phyloP scores from a whole-genome alignment of 2,329 filamentous ascomycete species.

The Polytolypa hystricis region DNA sequence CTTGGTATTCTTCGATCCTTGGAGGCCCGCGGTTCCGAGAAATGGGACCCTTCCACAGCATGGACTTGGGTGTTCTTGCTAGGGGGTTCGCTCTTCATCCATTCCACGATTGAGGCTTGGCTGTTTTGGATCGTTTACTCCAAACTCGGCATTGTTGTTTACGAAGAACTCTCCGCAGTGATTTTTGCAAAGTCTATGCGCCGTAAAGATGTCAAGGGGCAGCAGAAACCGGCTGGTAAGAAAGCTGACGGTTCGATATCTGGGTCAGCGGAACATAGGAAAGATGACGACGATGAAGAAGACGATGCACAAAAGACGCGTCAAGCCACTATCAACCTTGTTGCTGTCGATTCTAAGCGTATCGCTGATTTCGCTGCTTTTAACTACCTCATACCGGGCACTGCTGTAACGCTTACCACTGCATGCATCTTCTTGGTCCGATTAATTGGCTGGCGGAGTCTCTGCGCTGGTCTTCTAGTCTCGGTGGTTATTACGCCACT shows the following conservation, averaged over 20 bases:
- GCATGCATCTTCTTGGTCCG: slow-evolving; percentile 56
- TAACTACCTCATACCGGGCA: slow-evolving; percentile 54
- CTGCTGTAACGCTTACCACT: slow-evolving; percentile 51
- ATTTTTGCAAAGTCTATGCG: slow-evolving; percentile 69
- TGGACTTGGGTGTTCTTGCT: slow-evolving; percentile 61
- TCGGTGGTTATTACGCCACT: slow-evolving; percentile 56
- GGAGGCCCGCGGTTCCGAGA: slow-evolving; percentile 42
- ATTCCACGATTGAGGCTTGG: slow-evolving; percentile 51
- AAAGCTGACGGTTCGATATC: slow-evolving; percentile 17
- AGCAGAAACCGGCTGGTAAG: slow-evolving; percentile 29
- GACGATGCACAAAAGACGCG: slow-evolving; percentile 45
- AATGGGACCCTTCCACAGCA: slow-evolving; percentile 40
- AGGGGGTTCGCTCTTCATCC: slow-evolving; percentile 46
- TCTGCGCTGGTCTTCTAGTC: slow-evolving; percentile 53
- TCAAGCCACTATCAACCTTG: slow-evolving; percentile 65
- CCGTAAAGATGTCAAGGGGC: slow-evolving; percentile 62
- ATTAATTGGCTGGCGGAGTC: slow-evolving; percentile 60
- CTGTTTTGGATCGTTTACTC: slow-evolving; percentile 56
- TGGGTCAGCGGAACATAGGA: slow-evolving; percentile 23
- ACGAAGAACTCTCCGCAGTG: slow-evolving; percentile 57
- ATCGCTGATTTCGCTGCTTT: slow-evolving; percentile 58
- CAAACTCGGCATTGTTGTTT: slow-evolving; percentile 53
- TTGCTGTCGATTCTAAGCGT: slow-evolving; percentile 63
- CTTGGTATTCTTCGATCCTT: slow-evolving; percentile 54
- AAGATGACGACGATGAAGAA: slow-evolving; percentile 24